phyloP scores from a whole-genome alignment of 768 basidiomycete species.

The Boletus barrowsii region DNA sequence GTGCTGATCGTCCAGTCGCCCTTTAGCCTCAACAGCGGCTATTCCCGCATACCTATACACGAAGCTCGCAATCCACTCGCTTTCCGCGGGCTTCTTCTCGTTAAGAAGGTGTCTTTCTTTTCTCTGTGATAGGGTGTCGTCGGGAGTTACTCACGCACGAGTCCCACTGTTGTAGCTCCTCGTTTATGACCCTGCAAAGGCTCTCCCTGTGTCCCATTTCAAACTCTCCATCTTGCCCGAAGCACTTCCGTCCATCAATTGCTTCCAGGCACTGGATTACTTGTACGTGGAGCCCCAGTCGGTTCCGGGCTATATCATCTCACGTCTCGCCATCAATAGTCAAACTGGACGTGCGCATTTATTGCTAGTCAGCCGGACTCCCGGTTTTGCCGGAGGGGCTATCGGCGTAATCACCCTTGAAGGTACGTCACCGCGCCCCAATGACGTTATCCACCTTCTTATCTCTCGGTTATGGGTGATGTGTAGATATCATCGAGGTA shows the following conservation, averaged over 20 bases:
- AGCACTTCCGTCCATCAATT: conserved; percentile 83
- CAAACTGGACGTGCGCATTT: conserved; percentile 96
- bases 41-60: conserved; percentile 91
- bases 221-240: conserved; percentile 84
- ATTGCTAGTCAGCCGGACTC: conserved; percentile 78
- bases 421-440: conserved; percentile 39
- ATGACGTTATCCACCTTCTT: not conserved
- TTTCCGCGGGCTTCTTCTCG: conserved; percentile 78
- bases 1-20: conserved; percentile 7
- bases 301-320: not conserved
- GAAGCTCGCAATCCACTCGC: conserved; percentile 61
- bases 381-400: conserved; percentile 79
- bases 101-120: conserved; percentile 63
- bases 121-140: not conserved
- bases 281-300: conserved; percentile 47
- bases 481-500: conserved; percentile 71
- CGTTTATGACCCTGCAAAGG: conserved; percentile 82
- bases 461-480: not conserved
- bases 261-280: conserved; percentile 92
- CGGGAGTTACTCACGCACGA: not conserved
- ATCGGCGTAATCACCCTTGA: conserved; percentile 90
- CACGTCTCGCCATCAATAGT: conserved; percentile 60
- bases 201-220: conserved; percentile 70
- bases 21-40: conserved; percentile 70
- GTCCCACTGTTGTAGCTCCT: conserved; percentile 54